Evolutionary conservation across 805 yeast genomes (phyloP), one percentile per base, ranked within the genome.

Genomic region (Candida qinlingensis): DNA sequence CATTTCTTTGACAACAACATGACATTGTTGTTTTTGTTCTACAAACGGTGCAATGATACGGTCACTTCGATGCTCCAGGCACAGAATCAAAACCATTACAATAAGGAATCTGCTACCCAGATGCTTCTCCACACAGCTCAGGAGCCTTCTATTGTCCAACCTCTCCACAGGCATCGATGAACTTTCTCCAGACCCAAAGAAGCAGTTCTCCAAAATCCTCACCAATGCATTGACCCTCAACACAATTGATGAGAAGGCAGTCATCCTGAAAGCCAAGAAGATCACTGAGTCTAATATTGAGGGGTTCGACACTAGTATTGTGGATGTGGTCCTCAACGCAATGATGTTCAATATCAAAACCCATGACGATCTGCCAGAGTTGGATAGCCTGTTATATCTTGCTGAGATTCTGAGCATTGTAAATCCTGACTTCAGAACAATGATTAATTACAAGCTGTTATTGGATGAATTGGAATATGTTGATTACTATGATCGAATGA

Each of bases 381-480:
- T 44, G 25, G 29, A 37, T 7, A 30, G 25, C 7, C 29, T 46
- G 37, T 37, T 41, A 4, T 29, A n/a, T 4, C 27, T 46, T 9
- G 41, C 49, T 13, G 42, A 42, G 40, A 19, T 19, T 8, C 29
- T 46, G 37, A 33, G 26, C 10, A n/a, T 12, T 3, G 33, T 19
- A 9, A 37, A 35, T 19, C 41, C 49, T 4, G 49, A 45, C 35
- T 45, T 49, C 27, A 35, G 49, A 26, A 40, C 44, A 6, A 6
- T 49, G n/a, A 44, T 51, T 34, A 48, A 53, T 34, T 53, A 53
- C 39, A 31, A 36, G 34, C 13, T 45, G 5, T 25, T 46, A 1
- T 7, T 53, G 5, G 48, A 51, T 19, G 28, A 27, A 10, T 36
- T 49, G 12, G 31, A 37, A 10, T 31, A 19, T 4, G 30, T 7